phyloP scores from a whole-genome alignment of 805 yeast genomes.

The Saturnispora mendoncae region DNA sequence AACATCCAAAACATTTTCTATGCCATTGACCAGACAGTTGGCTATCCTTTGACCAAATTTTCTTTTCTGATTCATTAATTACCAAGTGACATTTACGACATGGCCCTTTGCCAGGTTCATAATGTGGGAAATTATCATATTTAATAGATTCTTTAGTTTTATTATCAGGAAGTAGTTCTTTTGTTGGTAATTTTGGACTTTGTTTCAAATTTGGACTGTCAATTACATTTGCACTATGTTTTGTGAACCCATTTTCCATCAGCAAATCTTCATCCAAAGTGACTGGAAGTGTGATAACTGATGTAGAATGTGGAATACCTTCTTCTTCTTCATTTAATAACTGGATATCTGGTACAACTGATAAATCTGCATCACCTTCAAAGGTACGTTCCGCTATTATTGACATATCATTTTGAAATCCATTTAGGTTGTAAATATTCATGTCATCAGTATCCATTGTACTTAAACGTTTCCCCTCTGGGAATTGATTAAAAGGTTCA shows the following conservation, averaged over 20 bases:
- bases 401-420: constrained; percentile 22
- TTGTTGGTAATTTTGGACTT: not conserved
- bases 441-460: constrained; percentile 27
- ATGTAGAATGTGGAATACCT: not conserved
- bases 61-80: constrained; percentile 43
- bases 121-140: no score
- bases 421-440: constrained; percentile 22
- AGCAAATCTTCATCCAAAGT: constrained; percentile 1
- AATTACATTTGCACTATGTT: constrained; percentile 17
- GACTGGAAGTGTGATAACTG: not conserved
- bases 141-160: no score
- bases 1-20: constrained; percentile 72
- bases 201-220: constrained; percentile 14
- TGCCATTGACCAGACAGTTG: constrained; percentile 93
- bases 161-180: no score
- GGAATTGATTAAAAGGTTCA: not conserved
- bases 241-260: constrained; percentile 16
- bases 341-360: constrained; percentile 6
- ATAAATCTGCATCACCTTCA: constrained; percentile 18
- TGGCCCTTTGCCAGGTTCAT: constrained; percentile 59
- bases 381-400: constrained; percentile 29
- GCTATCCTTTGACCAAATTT: constrained; percentile 80
- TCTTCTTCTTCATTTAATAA: not conserved
- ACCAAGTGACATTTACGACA: constrained; percentile 63
- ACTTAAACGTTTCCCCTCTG: constrained; percentile 16